These are phyloP conservation scores for Syncephalastrum racemosum DNA, from an alignment of 371 early-diverging fungal species.

Conservation along the genomic window DNA sequence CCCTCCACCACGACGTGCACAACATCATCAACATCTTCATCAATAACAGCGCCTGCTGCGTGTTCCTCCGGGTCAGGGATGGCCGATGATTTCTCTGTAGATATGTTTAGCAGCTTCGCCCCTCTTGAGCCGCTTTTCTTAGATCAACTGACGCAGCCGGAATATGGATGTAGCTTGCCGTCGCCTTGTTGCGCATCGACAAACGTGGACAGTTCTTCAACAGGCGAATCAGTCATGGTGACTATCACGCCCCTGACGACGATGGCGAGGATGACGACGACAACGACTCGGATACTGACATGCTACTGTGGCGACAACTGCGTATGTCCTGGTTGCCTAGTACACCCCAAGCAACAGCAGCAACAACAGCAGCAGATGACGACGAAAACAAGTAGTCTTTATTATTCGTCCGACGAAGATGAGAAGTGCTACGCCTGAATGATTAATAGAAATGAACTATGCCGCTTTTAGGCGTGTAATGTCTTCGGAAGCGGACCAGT, in stretches of 20 bases:
- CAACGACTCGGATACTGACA: conserved; percentile 5
- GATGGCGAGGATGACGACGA: neutral
- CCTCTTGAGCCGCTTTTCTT: too few relatives aligned
- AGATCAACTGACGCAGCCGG: too few relatives aligned
- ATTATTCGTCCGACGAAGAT: too few relatives aligned
- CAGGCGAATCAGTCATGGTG: conserved; percentile 19
- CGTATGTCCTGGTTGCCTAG: conserved; percentile 13
- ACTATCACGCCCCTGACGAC: conserved; percentile 14
- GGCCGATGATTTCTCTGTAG: too few relatives aligned
- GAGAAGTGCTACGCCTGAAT: too few relatives aligned
- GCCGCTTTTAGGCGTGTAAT: too few relatives aligned
- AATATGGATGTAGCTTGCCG: neutral
- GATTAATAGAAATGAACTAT: too few relatives aligned
- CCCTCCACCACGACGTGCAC: conserved; percentile 1
- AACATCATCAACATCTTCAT: conserved; percentile 5
- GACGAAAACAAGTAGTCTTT: too few relatives aligned
- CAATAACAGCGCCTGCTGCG: neutral
- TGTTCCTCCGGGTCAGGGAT: too few relatives aligned
- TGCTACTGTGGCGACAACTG: conserved; percentile 12
- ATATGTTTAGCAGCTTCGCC: too few relatives aligned
- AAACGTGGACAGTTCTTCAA: neutral
- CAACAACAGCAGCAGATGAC: too few relatives aligned
- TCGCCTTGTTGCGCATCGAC: neutral
- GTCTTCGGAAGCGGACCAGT: too few relatives aligned
- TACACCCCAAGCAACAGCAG: neutral